Percentiles rank a stretch among this genome's conserved stretches.
Evolutionary conservation across 805 yeast genomes (phyloP).

Genomic region (Groenewaldozyma tartarivorans): DNA sequence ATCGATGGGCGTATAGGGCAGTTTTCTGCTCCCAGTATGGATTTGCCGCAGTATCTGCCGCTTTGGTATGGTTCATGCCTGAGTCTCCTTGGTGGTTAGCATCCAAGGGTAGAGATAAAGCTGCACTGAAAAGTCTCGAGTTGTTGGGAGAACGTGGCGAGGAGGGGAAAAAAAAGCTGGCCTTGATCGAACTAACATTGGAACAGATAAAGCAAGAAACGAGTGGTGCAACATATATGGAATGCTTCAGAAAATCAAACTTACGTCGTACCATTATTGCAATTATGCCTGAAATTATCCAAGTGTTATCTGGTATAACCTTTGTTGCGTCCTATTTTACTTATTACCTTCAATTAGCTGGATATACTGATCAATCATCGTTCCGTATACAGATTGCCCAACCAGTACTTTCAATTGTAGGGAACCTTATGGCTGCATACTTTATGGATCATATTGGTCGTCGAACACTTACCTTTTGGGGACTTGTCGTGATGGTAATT

Average conservation of each 20-base stretch:
- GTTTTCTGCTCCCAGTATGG: conserved; percentile 54
- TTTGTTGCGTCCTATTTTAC: conserved; percentile 23
- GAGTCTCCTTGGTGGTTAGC: conserved; percentile 53
- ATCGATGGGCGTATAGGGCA: conserved; percentile 36
- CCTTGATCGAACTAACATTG: conserved; percentile 7
- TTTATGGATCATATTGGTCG: conserved; percentile 20
- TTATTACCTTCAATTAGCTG: conserved; percentile 40
- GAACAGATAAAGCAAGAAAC: conserved; percentile 22
- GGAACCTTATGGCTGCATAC: conserved; percentile 23
- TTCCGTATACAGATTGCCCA: conserved; percentile 40
- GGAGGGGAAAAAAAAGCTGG: conserved; percentile 8
- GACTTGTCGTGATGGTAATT: conserved; percentile 25
- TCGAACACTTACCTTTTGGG: conserved; percentile 18
- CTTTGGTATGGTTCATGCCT: conserved; percentile 33
- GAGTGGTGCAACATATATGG: conserved; percentile 27
- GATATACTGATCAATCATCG: conserved; percentile 19
- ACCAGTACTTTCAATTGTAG: conserved; percentile 32
- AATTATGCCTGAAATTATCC: conserved; percentile 1
- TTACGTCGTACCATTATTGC: conserved; percentile 35
- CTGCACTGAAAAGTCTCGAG: conserved; percentile 34
- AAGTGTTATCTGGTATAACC: conserved; percentile 29
- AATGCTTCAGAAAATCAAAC: conserved; percentile 40
- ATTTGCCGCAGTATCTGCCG: conserved; percentile 42
- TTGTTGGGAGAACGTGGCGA: conserved; percentile 21
- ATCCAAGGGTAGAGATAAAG: conserved; percentile 30